Conservation (phyloP, 345 rosid genomes). For the Citrus unshiu region DNA sequence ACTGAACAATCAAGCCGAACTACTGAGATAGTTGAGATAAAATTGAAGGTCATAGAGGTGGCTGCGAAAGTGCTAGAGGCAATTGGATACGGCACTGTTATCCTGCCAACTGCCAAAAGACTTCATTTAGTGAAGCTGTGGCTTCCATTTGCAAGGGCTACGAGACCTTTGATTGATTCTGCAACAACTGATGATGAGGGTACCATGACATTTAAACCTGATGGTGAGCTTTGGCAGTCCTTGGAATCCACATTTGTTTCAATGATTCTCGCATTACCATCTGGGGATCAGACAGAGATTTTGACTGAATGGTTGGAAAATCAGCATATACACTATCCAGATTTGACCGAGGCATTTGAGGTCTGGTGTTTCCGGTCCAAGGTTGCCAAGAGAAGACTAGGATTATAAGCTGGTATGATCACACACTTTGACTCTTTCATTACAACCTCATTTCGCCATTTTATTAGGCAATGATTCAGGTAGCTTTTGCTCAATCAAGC, state of each 20-base stretch:
- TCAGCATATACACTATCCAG: constrained; percentile 59
- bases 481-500: constrained; percentile 5
- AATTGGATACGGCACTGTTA: constrained; percentile 67
- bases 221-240: constrained; percentile 79
- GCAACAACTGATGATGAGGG: constrained; percentile 24
- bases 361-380: constrained; percentile 86
- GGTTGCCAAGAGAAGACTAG: constrained; percentile 70
- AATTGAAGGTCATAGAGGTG: constrained; percentile 58
- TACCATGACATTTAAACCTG: constrained; percentile 35
- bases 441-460: neutral
- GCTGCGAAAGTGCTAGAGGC: constrained; percentile 75
- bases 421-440: neutral
- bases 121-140: constrained; percentile 66
- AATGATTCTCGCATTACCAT: constrained; percentile 69
- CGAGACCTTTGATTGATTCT: constrained; percentile 62
- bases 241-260: constrained; percentile 74
- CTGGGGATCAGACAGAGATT: constrained; percentile 78
- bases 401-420: constrained; percentile 18
- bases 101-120: constrained; percentile 61
- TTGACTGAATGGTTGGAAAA: constrained; percentile 73
- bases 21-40: constrained; percentile 41
- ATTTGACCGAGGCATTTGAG: constrained; percentile 87
- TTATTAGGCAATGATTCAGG: constrained; percentile 15
- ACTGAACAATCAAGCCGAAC: constrained; percentile 30
- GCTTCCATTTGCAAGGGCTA: constrained; percentile 80